Percentiles rank a stretch among this genome's conserved stretches.
Conservation (phyloP, 2,329 filamentous ascomycete species). For the Alternaria ethzedia region DNA sequence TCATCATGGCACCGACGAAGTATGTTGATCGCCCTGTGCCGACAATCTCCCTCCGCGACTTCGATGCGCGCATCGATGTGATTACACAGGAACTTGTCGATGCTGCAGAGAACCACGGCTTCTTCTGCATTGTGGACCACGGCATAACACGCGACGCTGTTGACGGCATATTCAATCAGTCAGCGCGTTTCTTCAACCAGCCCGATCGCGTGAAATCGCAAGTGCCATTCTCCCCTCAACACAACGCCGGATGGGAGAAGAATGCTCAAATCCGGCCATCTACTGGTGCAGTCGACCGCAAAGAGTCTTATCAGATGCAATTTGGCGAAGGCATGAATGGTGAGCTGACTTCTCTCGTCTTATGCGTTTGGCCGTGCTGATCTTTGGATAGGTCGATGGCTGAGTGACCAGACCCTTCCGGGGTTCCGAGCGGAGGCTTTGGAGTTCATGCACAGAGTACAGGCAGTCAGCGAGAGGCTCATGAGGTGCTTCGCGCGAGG, state of each 20-base stretch:
- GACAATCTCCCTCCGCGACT: conserved; percentile 60
- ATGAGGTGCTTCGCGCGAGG: conserved; percentile 66
- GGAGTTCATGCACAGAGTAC: conserved; percentile 62
- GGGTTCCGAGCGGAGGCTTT: conserved; percentile 57
- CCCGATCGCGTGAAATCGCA: conserved; percentile 53
- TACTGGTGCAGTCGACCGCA: conserved; percentile 64
- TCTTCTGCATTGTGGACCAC: conserved; percentile 65
- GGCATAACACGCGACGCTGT: conserved; percentile 59
- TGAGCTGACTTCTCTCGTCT: conserved; percentile 16
- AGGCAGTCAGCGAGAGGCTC: conserved; percentile 61
- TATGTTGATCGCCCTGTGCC: conserved; percentile 19
- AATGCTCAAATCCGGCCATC: conserved; percentile 47
- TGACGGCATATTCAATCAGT: conserved; percentile 59
- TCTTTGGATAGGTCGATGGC: conserved; percentile 51
- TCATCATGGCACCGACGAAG: conserved; percentile 18
- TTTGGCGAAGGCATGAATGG: conserved; percentile 63
- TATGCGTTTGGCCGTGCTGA: neutral
- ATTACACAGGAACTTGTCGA: conserved; percentile 61
- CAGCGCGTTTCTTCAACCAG: conserved; percentile 62
- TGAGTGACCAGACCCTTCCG: conserved; percentile 55
- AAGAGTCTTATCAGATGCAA: conserved; percentile 69
- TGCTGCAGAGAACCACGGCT: conserved; percentile 66
- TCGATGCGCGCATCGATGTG: conserved; percentile 58
- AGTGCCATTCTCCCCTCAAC: conserved; percentile 56
- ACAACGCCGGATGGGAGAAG: conserved; percentile 68